These are phyloP conservation scores for Ascochyta koolunga DNA, from an alignment of 2,329 filamentous ascomycete genomes.

Conservation along the genomic window DNA sequence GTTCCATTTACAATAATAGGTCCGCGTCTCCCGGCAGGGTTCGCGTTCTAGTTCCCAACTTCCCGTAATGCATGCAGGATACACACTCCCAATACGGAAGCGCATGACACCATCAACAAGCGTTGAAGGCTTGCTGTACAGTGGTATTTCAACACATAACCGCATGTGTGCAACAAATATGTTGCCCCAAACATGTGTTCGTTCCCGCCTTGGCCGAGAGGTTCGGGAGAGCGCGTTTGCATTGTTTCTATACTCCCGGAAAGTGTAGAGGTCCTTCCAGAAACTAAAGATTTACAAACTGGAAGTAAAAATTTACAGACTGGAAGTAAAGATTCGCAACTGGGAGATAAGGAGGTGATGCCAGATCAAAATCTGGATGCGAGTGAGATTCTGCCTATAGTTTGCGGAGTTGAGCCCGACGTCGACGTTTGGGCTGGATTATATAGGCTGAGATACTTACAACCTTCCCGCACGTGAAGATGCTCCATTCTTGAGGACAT, in stretches of 20 bases:
- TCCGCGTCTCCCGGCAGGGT: neutral
- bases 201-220: neutral
- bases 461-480: neutral
- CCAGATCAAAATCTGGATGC: too few relatives aligned
- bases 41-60: neutral
- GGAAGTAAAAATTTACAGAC: too few relatives aligned
- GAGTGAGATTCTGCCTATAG: neutral
- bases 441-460: neutral
- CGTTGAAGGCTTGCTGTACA: neutral
- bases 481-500: too few relatives aligned
- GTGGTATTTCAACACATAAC: neutral
- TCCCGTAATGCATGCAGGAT: neutral
- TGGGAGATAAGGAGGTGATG: neutral
- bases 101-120: neutral
- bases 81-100: neutral
- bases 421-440: neutral
- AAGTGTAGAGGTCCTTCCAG: neutral
- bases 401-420: conserved; percentile 11
- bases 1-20: too few relatives aligned
- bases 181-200: neutral
- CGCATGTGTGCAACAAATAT: too few relatives aligned
- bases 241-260: neutral
- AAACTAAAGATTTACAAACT: too few relatives aligned
- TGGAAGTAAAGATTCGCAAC: too few relatives aligned
- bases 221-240: neutral